Conservation (phyloP, 2,329 filamentous ascomycete species). For the Alternaria burnsii region DNA sequence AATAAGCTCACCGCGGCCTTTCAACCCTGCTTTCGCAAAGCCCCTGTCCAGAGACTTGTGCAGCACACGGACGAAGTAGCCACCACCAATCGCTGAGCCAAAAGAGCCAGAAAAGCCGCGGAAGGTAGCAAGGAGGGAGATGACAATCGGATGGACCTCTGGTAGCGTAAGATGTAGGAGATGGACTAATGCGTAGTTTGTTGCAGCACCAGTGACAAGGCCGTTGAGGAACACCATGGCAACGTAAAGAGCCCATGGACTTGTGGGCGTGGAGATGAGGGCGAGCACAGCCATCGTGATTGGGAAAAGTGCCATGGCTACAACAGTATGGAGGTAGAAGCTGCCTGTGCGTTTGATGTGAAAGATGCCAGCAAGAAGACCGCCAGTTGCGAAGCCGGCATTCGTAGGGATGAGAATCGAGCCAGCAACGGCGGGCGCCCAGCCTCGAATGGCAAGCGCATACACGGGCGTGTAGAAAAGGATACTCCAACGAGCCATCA, state of each 20-base stretch:
- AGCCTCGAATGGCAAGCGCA: slow-evolving; percentile 76
- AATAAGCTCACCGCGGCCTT: slow-evolving; percentile 57
- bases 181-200: slow-evolving; percentile 86
- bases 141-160: slow-evolving; percentile 76
- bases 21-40: slow-evolving; percentile 60
- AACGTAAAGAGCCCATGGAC: slow-evolving; percentile 65
- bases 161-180: slow-evolving; percentile 74
- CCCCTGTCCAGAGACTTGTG: slow-evolving; percentile 63
- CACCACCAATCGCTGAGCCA: slow-evolving; percentile 80
- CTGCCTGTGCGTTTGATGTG: slow-evolving; percentile 77
- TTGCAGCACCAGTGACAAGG: slow-evolving; percentile 72
- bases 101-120: slow-evolving; percentile 84
- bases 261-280: slow-evolving; percentile 61
- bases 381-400: slow-evolving; percentile 77
- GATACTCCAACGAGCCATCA: slow-evolving; percentile 82
- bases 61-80: slow-evolving; percentile 73
- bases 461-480: slow-evolving; percentile 85
- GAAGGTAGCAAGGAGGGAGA: slow-evolving; percentile 79
- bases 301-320: slow-evolving; percentile 70
- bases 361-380: slow-evolving; percentile 75
- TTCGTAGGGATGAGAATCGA: slow-evolving; percentile 84
- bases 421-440: slow-evolving; percentile 74
- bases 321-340: slow-evolving; percentile 72
- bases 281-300: slow-evolving; percentile 67
- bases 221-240: slow-evolving; percentile 73